Evolutionary conservation across 2,329 filamentous ascomycete genomes (phyloP).

Genomic region (Cercospora zeina): DNA sequence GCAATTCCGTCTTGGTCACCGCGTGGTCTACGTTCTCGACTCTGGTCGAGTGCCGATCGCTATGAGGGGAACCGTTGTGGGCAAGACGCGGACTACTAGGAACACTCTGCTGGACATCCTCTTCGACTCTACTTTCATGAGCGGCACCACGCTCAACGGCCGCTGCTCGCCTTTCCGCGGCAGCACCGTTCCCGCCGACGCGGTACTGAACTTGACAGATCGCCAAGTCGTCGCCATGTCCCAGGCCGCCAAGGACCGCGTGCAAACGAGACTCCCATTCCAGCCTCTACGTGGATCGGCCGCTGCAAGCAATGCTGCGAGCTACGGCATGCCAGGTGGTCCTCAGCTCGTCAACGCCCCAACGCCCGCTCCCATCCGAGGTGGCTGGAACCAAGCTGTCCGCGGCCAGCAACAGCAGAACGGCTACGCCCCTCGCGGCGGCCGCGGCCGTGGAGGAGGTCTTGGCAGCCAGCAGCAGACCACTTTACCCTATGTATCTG

Average conservation of each 20-base stretch:
- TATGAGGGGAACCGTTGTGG: conserved; percentile 88
- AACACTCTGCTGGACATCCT: conserved; percentile 84
- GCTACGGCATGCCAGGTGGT: conserved; percentile 60
- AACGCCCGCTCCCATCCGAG: conserved; percentile 58
- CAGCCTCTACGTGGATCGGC: conserved; percentile 32
- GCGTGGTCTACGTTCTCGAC: conserved; percentile 87
- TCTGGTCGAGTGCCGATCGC: conserved; percentile 94
- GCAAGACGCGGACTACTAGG: conserved; percentile 83
- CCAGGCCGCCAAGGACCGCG: conserved; percentile 39
- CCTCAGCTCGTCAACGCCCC: conserved; percentile 61
- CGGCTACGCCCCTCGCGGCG: conserved; percentile 35
- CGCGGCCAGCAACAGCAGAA: conserved; percentile 49
- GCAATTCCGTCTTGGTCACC: conserved; percentile 78
- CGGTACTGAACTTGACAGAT: conserved; percentile 82
- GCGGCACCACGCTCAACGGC: conserved; percentile 85
- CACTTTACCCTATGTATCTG: conserved; percentile 44
- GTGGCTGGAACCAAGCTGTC: conserved; percentile 60
- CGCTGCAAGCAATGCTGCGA: conserved; percentile 41
- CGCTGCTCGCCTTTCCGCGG: conserved; percentile 91
- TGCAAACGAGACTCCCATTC: conserved; percentile 30
- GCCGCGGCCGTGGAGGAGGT: conserved; percentile 44
- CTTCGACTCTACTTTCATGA: conserved; percentile 96
- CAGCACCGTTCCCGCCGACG: conserved; percentile 83
- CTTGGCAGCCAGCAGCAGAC: conserved; percentile 39
- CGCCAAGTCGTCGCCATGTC: conserved; percentile 71